Conservation (phyloP, 306 rosid genomes). For the Medicago ruthenica region DNA sequence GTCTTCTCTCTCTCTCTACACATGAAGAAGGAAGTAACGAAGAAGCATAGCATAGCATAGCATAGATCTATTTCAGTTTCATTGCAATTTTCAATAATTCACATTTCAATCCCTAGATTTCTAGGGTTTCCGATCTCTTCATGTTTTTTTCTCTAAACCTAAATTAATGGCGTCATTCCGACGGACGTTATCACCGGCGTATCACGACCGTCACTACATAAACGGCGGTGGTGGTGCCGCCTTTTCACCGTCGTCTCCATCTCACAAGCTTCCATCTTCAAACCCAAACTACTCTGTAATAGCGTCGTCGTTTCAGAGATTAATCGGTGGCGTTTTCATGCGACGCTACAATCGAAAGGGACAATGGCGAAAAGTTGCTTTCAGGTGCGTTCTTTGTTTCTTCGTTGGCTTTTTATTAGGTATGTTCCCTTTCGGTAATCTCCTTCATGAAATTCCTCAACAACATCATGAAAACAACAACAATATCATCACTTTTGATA, state of each 20-base stretch:
- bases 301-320: constrained; percentile 46
- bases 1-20: neutral
- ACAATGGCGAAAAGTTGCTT: constrained; percentile 61
- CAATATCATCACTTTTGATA: constrained; percentile 59
- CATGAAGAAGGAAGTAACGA: neutral
- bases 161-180: constrained; percentile 88
- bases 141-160: constrained; percentile 8
- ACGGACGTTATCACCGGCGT: constrained; percentile 85
- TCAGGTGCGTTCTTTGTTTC: constrained; percentile 71
- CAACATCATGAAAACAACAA: neutral
- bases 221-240: constrained; percentile 51
- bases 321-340: constrained; percentile 49
- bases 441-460: constrained; percentile 53
- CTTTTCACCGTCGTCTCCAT: constrained; percentile 61
- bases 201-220: constrained; percentile 61
- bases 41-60: constrained; percentile 8
- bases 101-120: neutral
- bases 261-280: constrained; percentile 61
- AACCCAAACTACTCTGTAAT: constrained; percentile 61
- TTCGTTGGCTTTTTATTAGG: constrained; percentile 80
- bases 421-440: constrained; percentile 71
- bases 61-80: neutral
- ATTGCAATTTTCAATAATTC: neutral
- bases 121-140: constrained; percentile 40
- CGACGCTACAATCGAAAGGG: constrained; percentile 62